These are phyloP conservation scores for Nidula microcarpa DNA, from an alignment of 768 basidiomycete genomes.

Conservation along the genomic window DNA sequence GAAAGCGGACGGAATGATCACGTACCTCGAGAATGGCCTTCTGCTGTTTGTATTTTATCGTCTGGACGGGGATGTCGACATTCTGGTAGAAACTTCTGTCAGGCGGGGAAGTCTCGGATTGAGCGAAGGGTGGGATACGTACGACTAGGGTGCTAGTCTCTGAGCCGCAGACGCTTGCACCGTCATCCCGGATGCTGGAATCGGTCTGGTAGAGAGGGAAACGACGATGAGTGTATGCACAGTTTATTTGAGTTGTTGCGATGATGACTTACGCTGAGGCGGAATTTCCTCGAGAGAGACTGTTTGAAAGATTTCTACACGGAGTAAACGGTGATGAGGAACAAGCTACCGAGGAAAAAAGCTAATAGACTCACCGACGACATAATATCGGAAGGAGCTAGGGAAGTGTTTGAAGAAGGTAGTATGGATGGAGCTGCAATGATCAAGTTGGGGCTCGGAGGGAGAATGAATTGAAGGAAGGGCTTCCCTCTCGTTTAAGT, in stretches of 20 bases:
- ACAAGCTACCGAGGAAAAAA: background rate
- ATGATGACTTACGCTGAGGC: background rate
- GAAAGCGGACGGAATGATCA: background rate
- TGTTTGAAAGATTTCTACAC: background rate
- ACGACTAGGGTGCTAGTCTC: constrained; percentile 19
- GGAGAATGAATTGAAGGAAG: background rate
- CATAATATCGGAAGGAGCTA: background rate
- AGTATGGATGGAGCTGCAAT: background rate
- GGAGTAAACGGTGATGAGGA: background rate
- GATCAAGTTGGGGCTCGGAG: background rate
- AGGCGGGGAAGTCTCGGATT: background rate
- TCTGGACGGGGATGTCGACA: constrained; percentile 9
- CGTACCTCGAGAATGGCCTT: constrained; percentile 5
- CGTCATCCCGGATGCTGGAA: constrained; percentile 10
- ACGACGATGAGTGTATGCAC: background rate
- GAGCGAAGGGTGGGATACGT: background rate
- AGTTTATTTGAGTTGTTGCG: background rate
- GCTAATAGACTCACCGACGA: background rate
- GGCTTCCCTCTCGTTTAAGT: background rate
- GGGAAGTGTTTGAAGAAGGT: background rate
- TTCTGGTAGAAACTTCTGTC: constrained; percentile 7
- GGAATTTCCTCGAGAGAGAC: background rate
- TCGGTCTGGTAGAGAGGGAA: background rate
- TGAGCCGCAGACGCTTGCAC: constrained; percentile 20
- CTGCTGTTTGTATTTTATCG: background rate